Base-by-base conservation (phyloP, 176 grass and related monocot genomes). In the Oryza glumipatula region DNA sequence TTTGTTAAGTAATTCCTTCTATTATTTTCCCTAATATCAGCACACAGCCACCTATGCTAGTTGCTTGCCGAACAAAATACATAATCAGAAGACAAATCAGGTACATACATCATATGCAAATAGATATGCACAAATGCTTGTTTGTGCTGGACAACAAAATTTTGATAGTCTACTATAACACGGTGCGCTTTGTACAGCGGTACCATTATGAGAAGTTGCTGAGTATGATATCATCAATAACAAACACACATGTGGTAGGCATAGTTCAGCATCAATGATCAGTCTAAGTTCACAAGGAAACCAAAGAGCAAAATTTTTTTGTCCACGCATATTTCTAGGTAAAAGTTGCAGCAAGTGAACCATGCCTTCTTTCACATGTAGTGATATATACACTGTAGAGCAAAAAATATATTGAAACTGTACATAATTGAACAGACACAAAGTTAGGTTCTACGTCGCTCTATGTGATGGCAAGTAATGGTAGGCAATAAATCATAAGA, bases 351-450 rank as follows among this genome's bases (percentile, higher is more conserved):
- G 3, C 28, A 33, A 49, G 11, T 21, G 16, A 76, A 38, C 65
- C 36, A 38, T 76, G 70, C 41, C 28, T 89, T 77, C 30, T 39
- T 32, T 13, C 52, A 77, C 47, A 35, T 11, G 11, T 3, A 69
- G 9, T 3, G 9, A 10, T 44, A 8, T 41, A 8, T 41, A 41
- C 1, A 1, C 39, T 38, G 43, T 44, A 44, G 3, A 67, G 33
- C 11, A 81, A 33, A 30, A 60, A 68, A 58, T 24, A 44, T 69
- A 32, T 11, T 32, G 12, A 43, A 67, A 61, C n/a, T 64, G 38
- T 36, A 21, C 0, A 64, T 0, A 11, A 71, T 11, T 51, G 30
- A 17, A 64, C 4, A 51, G 21, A 79, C 30, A 83, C 11, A 66
- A 77, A 22, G 15, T 0, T 72, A 44, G 17, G 17, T 46, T 67